These are phyloP conservation scores for Solanum sparsipilum DNA, from an alignment of 257 asterid genomes.

Conservation along the genomic window DNA sequence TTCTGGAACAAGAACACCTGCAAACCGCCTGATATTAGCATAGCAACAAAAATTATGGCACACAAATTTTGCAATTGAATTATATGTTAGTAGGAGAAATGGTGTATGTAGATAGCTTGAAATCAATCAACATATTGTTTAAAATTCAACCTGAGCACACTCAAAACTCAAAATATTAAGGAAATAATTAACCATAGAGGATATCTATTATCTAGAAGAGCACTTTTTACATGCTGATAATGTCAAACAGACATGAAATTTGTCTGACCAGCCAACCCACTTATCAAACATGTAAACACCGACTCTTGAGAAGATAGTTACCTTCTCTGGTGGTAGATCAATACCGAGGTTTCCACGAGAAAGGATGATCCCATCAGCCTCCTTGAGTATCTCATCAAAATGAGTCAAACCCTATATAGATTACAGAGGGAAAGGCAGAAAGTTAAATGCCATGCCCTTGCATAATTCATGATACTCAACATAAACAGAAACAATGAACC, in stretches of 20 bases:
- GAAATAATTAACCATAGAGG: not conserved
- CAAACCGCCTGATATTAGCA: constrained; percentile 2
- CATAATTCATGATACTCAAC: not conserved
- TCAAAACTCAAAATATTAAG: not conserved
- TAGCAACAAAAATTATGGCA: not conserved
- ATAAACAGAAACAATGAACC: not conserved
- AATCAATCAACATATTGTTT: not conserved
- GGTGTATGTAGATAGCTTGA: not conserved
- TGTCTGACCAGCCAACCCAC: not conserved
- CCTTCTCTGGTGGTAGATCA: constrained; percentile 96
- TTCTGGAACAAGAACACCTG: constrained; percentile 91
- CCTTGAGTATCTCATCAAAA: constrained; percentile 79
- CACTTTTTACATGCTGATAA: not conserved
- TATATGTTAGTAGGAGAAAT: not conserved
- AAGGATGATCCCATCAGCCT: constrained; percentile 84
- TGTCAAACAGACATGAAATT: not conserved
- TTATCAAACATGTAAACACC: not conserved
- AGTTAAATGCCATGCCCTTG: not conserved
- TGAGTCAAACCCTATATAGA: constrained; percentile 67
- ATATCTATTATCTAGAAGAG: not conserved
- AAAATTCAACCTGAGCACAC: not conserved
- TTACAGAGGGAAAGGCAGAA: not conserved
- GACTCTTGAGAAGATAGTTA: constrained; percentile 5
- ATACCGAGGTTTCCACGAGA: constrained; percentile 91
- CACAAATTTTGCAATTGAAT: not conserved